These are phyloP conservation scores for Emydomyces testavorans DNA, from an alignment of 2,329 filamentous ascomycete species.

Conservation along the genomic window DNA sequence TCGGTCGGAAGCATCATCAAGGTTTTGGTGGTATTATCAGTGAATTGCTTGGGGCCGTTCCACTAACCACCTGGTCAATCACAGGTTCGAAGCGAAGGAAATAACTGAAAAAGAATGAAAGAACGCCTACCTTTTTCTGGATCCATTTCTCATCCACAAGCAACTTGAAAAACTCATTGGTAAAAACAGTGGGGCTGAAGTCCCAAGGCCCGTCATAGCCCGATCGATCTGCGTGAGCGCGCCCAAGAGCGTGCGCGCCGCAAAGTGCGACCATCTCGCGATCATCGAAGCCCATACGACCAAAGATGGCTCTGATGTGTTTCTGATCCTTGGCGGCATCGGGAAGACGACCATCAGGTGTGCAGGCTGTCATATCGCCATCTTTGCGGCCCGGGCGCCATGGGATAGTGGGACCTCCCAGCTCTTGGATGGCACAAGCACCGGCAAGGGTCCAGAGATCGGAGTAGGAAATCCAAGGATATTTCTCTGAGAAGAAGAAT, in stretches of 20 bases:
- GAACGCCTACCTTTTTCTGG: slow-evolving; percentile 50
- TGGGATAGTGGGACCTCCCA: slow-evolving; percentile 77
- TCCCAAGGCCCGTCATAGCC: slow-evolving; percentile 87
- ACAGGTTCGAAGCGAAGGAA: neutral
- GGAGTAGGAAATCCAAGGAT: slow-evolving; percentile 93
- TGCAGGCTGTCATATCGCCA: slow-evolving; percentile 70
- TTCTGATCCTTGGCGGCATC: slow-evolving; percentile 66
- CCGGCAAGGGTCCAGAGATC: slow-evolving; percentile 93
- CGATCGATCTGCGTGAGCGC: slow-evolving; percentile 78
- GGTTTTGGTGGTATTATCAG: slow-evolving; percentile 74
- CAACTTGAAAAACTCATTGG: slow-evolving; percentile 89
- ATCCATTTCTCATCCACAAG: slow-evolving; percentile 87
- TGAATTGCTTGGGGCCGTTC: slow-evolving; percentile 81
- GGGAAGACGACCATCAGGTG: slow-evolving; percentile 81
- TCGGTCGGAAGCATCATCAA: slow-evolving; percentile 98
- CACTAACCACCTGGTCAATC: slow-evolving; percentile 38
- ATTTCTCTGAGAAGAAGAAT: slow-evolving; percentile 46
- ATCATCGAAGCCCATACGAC: slow-evolving; percentile 96
- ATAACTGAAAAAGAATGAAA: neutral
- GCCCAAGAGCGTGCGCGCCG: slow-evolving; percentile 77
- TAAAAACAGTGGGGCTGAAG: slow-evolving; percentile 80
- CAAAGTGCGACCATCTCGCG: slow-evolving; percentile 86
- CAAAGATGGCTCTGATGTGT: slow-evolving; percentile 85
- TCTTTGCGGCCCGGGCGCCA: slow-evolving; percentile 81
- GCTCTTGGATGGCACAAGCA: slow-evolving; percentile 81